Evolutionary conservation across 78 protist genomes (phyloP), one percentile per base, ranked within the genome.

Genomic region (Dictyostelium capitatum): DNA sequence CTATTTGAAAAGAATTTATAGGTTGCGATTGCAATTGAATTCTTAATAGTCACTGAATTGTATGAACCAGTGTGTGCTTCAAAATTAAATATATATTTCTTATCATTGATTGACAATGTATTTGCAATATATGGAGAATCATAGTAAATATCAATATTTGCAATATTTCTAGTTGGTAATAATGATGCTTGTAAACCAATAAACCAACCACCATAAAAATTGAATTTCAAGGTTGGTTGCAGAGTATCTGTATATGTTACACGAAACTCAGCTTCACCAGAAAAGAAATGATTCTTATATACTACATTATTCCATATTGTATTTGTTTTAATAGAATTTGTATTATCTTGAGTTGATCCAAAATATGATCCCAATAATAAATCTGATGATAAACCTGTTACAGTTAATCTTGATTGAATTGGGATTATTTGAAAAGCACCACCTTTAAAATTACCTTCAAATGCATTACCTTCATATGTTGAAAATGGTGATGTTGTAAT

Each of bases 401-500:
- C 19, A 8, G 25, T 30, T 12, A 2, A 11, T 30, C 74, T n/a
- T 25, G n/a, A 25, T 65, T 65, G 74, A 65, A 65, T 65, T n/a
- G 74, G 74, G 4, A 10, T 65, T 5, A 30, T 1, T 30, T 30
- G 32, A 23, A 65, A 25, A 30, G 74, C 74, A 30, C 48, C 74
- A 65, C 46, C 74, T n/a, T 30, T 11, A 14, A 65, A 65, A 2
- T 1, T 30, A 30, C 74, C 74, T 30, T 65, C 74, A 41, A 65
- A 65, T 30, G 46, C 74, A 65, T 65, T 65, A 4, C 15, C 19
- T 6, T n/a, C 10, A 30, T n/a, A 30, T 8, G 46, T n/a, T 65
- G 74, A n/a, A 65, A 4, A 65, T 65, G 74, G 74, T 65, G 74
- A 65, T 65, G 74, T 23, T 30, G 47, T 65, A 4, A n/a, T n/a